Conservation (phyloP, 352 stramenopile species). For the Discostella stelligera region DNA sequence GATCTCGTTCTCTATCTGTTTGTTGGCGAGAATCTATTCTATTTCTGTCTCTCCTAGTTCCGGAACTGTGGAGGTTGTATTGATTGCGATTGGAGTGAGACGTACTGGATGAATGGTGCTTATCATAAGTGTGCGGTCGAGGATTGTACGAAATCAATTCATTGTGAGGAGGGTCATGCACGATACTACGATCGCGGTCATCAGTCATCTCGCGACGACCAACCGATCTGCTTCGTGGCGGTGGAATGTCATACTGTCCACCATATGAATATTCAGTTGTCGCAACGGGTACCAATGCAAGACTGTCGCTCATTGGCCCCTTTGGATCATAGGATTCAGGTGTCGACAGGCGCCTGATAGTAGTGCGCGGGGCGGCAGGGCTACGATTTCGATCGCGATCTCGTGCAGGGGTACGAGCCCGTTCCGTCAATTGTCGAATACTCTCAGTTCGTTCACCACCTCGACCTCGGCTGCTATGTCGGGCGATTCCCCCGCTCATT, state of each 20-base stretch:
- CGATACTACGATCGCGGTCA: constrained; percentile 15
- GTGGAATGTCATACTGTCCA: constrained; percentile 19
- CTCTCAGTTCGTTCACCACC: constrained; percentile 28
- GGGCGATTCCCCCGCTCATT: too few relatives aligned
- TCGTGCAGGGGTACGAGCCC: constrained; percentile 16
- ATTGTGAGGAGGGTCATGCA: constrained; percentile 20
- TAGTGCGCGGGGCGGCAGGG: constrained; percentile 3
- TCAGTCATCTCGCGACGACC: constrained; percentile 15
- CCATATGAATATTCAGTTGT: constrained; percentile 16
- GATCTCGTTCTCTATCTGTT: constrained; percentile 4
- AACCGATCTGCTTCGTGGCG: constrained; percentile 1
- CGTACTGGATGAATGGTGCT: background rate
- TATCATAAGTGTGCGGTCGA: constrained; percentile 20
- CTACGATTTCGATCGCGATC: constrained; percentile 12
- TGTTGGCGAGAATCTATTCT: constrained; percentile 12
- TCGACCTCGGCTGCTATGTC: constrained; percentile 9
- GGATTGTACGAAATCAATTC: constrained; percentile 17
- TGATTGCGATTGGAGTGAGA: constrained; percentile 9
- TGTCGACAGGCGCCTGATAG: background rate
- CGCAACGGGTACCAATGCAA: constrained; percentile 27
- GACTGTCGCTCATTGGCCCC: constrained; percentile 17
- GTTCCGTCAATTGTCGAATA: constrained; percentile 34
- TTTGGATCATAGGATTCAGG: constrained; percentile 23
- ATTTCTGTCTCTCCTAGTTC: constrained; percentile 9
- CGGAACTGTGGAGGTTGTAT: constrained; percentile 1